These are phyloP conservation scores for Lobosporangium transversale DNA, from an alignment of 192 early-diverging fungal genomes.

Conservation along the genomic window DNA sequence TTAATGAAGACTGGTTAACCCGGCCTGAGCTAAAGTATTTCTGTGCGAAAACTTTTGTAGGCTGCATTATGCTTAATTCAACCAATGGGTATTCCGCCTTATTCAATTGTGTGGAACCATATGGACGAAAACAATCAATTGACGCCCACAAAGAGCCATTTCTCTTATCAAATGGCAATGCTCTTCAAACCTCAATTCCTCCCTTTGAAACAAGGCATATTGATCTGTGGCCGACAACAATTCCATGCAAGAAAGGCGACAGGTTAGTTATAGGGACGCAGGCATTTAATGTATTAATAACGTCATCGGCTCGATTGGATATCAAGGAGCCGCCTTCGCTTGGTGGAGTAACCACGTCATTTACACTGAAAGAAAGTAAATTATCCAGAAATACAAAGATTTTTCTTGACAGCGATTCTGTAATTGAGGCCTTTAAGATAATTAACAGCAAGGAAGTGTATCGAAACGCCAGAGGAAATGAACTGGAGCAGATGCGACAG, in stretches of 20 bases:
- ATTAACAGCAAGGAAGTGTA: neutral
- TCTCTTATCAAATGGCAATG: neutral
- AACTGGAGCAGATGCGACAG: too few relatives aligned
- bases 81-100: neutral
- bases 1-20: neutral
- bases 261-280: constrained; percentile 1
- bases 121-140: neutral
- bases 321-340: neutral
- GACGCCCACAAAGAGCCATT: neutral
- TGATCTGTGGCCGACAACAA: neutral
- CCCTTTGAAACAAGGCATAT: neutral
- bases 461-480: neutral
- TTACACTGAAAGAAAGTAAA: neutral
- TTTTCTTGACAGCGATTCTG: neutral
- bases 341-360: neutral
- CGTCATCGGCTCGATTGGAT: neutral
- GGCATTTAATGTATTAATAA: neutral
- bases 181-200: neutral
- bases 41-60: neutral
- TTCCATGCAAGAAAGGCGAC: neutral
- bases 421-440: neutral
- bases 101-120: neutral
- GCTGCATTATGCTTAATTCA: neutral
- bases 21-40: neutral
- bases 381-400: neutral